Percentiles rank a stretch among this genome's conserved stretches.
Conservation (phyloP, 2,329 filamentous ascomycete species). For the Calonectria henricotiae region DNA sequence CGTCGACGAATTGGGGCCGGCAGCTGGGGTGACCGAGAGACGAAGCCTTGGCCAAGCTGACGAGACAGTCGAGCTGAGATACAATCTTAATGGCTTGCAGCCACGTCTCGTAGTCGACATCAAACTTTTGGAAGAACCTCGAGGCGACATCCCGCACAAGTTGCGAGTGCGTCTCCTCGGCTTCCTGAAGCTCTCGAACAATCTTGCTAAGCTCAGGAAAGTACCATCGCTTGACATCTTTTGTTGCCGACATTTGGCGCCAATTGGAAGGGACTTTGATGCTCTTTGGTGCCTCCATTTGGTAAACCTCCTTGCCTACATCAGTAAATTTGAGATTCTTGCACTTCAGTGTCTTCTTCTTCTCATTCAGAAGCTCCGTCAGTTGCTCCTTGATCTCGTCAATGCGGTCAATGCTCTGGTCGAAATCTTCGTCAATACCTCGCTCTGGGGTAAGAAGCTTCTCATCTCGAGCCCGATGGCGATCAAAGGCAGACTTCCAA, state of each 20-base stretch:
- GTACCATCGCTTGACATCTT: slow-evolving; percentile 94
- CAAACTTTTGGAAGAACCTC: slow-evolving; percentile 90
- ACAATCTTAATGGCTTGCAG: slow-evolving; percentile 91
- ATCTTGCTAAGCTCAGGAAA: slow-evolving; percentile 86
- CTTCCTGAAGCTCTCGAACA: slow-evolving; percentile 91
- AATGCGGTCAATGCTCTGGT: slow-evolving; percentile 84
- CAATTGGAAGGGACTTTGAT: slow-evolving; percentile 90
- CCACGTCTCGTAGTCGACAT: slow-evolving; percentile 89
- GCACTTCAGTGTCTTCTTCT: slow-evolving; percentile 82
- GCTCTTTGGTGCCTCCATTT: slow-evolving; percentile 90
- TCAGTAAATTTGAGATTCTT: slow-evolving; percentile 83
- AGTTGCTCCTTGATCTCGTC: slow-evolving; percentile 83
- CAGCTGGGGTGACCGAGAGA: slow-evolving; percentile 90
- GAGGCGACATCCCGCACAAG: slow-evolving; percentile 89
- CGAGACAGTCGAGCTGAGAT: slow-evolving; percentile 93
- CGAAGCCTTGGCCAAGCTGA: slow-evolving; percentile 93
- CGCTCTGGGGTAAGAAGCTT: slow-evolving; percentile 88
- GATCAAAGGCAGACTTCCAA: slow-evolving; percentile 95
- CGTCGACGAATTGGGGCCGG: slow-evolving; percentile 88
- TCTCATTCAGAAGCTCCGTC: slow-evolving; percentile 78
- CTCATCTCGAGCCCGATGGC: slow-evolving; percentile 82
- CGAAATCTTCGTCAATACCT: slow-evolving; percentile 94
- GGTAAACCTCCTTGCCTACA: slow-evolving; percentile 97
- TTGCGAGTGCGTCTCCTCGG: slow-evolving; percentile 93
- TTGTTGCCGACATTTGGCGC: slow-evolving; percentile 97